Evolutionary conservation across 148 eudicot species (phyloP), one percentile per base, ranked within the genome.

Genomic region (Agrostemma githago): DNA sequence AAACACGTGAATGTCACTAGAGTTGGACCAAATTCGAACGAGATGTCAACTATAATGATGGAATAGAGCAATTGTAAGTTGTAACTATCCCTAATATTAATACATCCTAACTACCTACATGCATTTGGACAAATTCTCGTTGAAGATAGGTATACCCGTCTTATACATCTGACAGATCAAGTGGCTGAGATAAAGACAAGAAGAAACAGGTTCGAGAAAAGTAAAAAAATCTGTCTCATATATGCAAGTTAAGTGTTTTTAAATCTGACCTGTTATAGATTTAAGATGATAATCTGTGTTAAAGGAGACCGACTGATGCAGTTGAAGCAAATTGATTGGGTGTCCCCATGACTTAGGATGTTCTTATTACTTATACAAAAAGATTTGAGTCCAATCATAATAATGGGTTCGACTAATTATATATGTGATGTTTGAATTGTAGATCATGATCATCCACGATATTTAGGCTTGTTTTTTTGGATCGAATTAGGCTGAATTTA

Each of bases 31-130:
- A 8, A 71, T 39, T 62, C 37, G 73, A 76, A 71, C 37, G 62
- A 59, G 70, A 71, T 75, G 43, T 73, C 62, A 70, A 62, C 71
- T 38, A 68, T 69, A 44, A 51, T 51, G 4, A 51, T 77, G 70
- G 17, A 51, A 48, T 21, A 62, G 70, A 6, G 74, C 69, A 46
- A 51, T 62, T 70, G 74, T 70, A 26, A 57, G n/a, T n/a, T 38
- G 74, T 71, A 26, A 57, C 46, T 71, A 77, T 76, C 70, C 0
- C 37, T 26, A 48, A 1, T 51, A 38, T 51, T 38, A 38, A 69
- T 71, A 51, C 20, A 14, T 10, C 42, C 59, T 40, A 71, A 73
- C 79, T 62, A 77, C 54, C 64, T 71, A 26, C 38, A 43, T 51
- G 8, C 56, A 51, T 51, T 26, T 26, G 34, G 1, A 26, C 34